phyloP scores from a whole-genome alignment of 1,284 basidiomycete genomes.

The Rhizoctonia solani region DNA sequence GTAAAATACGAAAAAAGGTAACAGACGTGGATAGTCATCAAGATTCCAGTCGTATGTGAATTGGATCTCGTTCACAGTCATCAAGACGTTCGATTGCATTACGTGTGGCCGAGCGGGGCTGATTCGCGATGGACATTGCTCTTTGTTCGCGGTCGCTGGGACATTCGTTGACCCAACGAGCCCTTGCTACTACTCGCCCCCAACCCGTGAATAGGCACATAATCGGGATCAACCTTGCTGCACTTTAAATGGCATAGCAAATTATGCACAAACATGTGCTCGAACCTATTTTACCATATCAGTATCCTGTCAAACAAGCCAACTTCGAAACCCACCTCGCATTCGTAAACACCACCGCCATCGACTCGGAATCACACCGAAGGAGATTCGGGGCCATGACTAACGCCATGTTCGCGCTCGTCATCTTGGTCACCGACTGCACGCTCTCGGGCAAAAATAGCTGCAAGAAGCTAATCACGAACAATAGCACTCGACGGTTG shows the following conservation, averaged over 20 bases:
- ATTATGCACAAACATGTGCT: conserved; percentile 85
- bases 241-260: conserved; percentile 79
- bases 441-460: conserved; percentile 79
- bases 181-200: conserved; percentile 45
- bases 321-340: conserved; percentile 63
- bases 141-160: conserved; percentile 20
- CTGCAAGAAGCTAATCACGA: conserved; percentile 87
- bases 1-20: background rate
- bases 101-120: background rate
- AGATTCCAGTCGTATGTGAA: background rate
- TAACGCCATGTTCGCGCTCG: conserved; percentile 68
- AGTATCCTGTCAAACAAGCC: conserved; percentile 26
- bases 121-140: conserved; percentile 14
- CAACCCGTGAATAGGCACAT: conserved; percentile 74
- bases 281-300: conserved; percentile 64
- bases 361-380: conserved; percentile 78
- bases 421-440: conserved; percentile 81
- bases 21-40: background rate
- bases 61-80: background rate
- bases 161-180: background rate
- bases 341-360: conserved; percentile 86
- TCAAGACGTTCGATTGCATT: background rate
- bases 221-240: conserved; percentile 70
- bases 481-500: conserved; percentile 81
- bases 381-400: conserved; percentile 90